These are phyloP conservation scores for Asclepias syriaca DNA, from an alignment of 257 asterid species.

Conservation along the genomic window DNA sequence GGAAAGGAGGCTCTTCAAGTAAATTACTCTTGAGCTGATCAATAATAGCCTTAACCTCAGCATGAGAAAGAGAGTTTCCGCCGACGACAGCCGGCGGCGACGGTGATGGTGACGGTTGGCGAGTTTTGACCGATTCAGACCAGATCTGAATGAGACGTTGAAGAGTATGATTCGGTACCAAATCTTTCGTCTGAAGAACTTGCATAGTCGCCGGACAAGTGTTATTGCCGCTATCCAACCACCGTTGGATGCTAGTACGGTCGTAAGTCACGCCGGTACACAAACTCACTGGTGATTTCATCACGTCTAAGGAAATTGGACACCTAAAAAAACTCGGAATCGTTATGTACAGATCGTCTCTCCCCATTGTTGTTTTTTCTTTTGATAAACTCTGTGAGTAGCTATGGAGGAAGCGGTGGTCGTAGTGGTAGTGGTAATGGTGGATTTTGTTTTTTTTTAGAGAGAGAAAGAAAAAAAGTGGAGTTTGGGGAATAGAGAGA, in stretches of 20 bases:
- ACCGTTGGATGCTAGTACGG: constrained; percentile 68
- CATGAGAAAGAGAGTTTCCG: constrained; percentile 23
- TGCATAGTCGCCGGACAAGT: constrained; percentile 98
- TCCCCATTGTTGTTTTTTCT: constrained; percentile 32
- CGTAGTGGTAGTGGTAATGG: too few relatives aligned
- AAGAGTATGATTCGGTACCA: constrained; percentile 70
- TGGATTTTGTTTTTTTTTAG: background rate
- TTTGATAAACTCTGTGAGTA: too few relatives aligned
- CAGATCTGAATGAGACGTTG: constrained; percentile 72
- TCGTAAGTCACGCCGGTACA: constrained; percentile 91
- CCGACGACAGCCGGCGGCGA: constrained; percentile 5
- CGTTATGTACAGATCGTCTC: constrained; percentile 40
- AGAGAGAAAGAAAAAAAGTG: constrained; percentile 20
- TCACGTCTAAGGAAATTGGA: constrained; percentile 75
- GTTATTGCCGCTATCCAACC: constrained; percentile 83
- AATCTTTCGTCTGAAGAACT: constrained; percentile 47
- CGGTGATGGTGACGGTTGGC: background rate
- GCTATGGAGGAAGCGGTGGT: too few relatives aligned
- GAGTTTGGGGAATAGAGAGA: constrained; percentile 12
- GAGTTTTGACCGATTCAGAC: constrained; percentile 44
- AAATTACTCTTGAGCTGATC: constrained; percentile 32
- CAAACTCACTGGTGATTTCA: constrained; percentile 82
- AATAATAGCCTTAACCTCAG: constrained; percentile 36
- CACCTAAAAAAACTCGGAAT: constrained; percentile 72
- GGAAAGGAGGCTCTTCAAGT: background rate